A percentile compares a stretch with the other conserved stretches of the same genome.
These are phyloP conservation scores for Solanum tacnaense DNA, from an alignment of 257 asterid species.

Conservation along the genomic window DNA sequence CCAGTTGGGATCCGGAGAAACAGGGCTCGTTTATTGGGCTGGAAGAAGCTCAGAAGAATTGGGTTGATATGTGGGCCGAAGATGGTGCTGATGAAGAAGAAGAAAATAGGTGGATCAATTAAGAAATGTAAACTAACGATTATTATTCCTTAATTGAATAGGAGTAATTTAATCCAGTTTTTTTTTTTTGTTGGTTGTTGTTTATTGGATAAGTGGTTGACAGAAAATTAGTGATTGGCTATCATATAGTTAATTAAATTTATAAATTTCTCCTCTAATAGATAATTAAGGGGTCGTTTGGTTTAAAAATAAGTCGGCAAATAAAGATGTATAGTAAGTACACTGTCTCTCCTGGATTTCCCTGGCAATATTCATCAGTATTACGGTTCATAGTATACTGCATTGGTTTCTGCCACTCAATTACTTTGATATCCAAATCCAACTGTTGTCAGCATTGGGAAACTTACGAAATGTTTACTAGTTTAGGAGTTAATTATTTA, in stretches of 20 bases:
- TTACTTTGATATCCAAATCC: too few species aligned
- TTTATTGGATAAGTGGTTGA: not conserved
- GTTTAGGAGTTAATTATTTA: too few species aligned
- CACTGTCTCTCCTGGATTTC: too few species aligned
- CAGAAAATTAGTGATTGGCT: not conserved
- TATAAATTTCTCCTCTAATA: not conserved
- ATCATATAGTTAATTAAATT: not conserved
- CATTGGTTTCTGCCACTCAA: too few species aligned
- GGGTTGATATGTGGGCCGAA: constrained; percentile 74
- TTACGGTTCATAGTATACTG: too few species aligned
- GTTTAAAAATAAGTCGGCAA: rapidly evolving
- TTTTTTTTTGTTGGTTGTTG: not conserved
- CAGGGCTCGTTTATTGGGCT: constrained; percentile 58
- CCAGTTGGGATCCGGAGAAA: constrained; percentile 55
- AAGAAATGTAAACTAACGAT: not conserved
- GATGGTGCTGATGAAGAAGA: constrained; percentile 20
- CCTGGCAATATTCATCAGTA: too few species aligned
- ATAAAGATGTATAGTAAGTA: too few species aligned
- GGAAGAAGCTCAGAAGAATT: constrained; percentile 63
- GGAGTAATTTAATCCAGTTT: not conserved
- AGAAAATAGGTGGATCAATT: not conserved
- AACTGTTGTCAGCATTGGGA: too few species aligned
- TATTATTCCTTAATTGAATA: not conserved
- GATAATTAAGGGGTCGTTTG: too few species aligned
- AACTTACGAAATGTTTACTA: too few species aligned